These are phyloP conservation scores for Coriolopsis trogii DNA, from an alignment of 1,284 basidiomycete species.

Conservation along the genomic window DNA sequence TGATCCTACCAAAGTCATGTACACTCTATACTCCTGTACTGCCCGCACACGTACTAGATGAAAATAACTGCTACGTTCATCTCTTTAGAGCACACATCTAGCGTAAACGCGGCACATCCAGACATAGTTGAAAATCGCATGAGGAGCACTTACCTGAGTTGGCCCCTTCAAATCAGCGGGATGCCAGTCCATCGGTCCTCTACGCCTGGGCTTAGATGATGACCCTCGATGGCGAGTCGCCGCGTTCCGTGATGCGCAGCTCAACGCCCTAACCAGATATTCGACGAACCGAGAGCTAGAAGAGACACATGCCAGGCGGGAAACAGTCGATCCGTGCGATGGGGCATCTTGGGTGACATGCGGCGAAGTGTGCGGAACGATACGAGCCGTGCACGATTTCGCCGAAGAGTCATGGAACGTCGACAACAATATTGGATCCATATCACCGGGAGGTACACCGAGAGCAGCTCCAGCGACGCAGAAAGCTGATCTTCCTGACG, in stretches of 20 bases:
- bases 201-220: background rate
- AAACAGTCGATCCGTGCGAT: constrained; percentile 3
- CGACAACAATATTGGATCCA: background rate
- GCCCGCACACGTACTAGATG: background rate
- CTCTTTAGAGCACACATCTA: constrained; percentile 1
- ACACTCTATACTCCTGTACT: too few relatives aligned
- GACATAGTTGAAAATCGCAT: background rate
- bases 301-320: constrained; percentile 6
- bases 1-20: background rate
- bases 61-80: too few relatives aligned
- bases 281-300: constrained; percentile 23
- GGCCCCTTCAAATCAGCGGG: constrained; percentile 1
- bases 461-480: constrained; percentile 3
- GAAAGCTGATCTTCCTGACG: background rate
- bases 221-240: too few relatives aligned
- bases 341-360: background rate
- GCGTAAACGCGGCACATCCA: background rate
- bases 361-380: constrained; percentile 11
- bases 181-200: constrained; percentile 19
- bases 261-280: constrained; percentile 7
- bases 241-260: too few relatives aligned
- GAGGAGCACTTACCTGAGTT: too few relatives aligned
- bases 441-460: too few relatives aligned
- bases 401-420: constrained; percentile 7
- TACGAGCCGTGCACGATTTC: constrained; percentile 3